Base-by-base conservation (phyloP, 306 rosid genomes). In the Clitoria ternatea region DNA sequence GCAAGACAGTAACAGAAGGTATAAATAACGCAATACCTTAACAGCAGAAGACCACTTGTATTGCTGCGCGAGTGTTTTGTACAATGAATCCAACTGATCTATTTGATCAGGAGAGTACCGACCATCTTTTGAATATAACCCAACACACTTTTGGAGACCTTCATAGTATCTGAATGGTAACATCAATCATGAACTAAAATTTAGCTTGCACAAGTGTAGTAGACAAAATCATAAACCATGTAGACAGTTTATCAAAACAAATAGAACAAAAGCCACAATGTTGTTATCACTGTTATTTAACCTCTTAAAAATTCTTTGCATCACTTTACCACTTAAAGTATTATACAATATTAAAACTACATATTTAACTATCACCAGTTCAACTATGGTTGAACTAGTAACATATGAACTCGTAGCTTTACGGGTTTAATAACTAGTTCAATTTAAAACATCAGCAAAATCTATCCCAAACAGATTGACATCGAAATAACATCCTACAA, bases 11-110 rank as follows among this genome's bases (percentile, higher is more conserved):
- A 40, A 57, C 40, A 54, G 52, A 44, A 22, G 26, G 40, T 20
- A 40, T 30, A 32, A 23, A 66, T 43, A 75, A 14, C 56, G 26
- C 29, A 53, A 56, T 78, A 94, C 99, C 97, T 91, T 94, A 33
- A 86, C 97, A 73, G 99, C 92, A 73, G 97, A 91, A 50, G 99
- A 94, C 96, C 96, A 86, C 76, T 76, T 90, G 83, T 86, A 87
- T 73, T 91, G 96, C 77, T 81, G 86, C 54, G 52, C 78, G 53
- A 94, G 87, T 36, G 91, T 80, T 80, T 79, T 83, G 88, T 91
- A 94, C 82, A 94, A 82, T 29, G 69, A 80, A 79, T 87, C 91
- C 72, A 94, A 82, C 79, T 20, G 82, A 19, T 84, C 92, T 40
- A 89, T 87, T 76, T 91, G 92, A 66, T 87, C 90, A 57, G 81